Evolutionary conservation across 257 asterid species (phyloP), one percentile per base, ranked within the genome.

Genomic region (Ilex aquifolium): DNA sequence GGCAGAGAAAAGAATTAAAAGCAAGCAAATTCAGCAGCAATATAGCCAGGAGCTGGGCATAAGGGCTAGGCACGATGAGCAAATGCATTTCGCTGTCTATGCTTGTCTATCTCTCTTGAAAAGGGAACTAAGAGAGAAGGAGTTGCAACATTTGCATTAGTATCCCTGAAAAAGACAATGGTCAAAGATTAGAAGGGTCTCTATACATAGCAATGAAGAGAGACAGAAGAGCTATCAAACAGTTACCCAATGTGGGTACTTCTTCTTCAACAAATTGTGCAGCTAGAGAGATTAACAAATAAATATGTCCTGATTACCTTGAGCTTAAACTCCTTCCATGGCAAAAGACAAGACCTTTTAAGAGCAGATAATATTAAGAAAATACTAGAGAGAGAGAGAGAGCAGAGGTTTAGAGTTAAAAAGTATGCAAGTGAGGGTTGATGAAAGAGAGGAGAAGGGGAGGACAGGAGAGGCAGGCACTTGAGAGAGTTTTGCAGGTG

Each of bases 401-500:
- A 21, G 27, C 8, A 8, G 65, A 11, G 57, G 15, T 65, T 56
- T 59, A 29, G 36, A 64, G 14, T 40, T 15, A 8, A 44, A 61
- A 14, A 10, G 13, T 46, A 46, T 0, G 42, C n/a, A 46, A 46
- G 68, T 48, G 62, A 56, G 1, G 4, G 56, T 29, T 39, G 59
- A 57, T 65, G 67, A 65, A 58, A 56, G 59, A 46, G 66, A 64
- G 60, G 60, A 69, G 57, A 64, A 32, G 32, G 32, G 60, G 36
- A 68, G 31, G 63, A 62, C 44, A 65, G 56, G 52, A 46, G 52
- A 10, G 52, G 12, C 10, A 11, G 48, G 12, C 48, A 6, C 12
- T 42, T 52, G 63, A 74, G 76, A 72, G 80, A 15, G 75, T 31
- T 72, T 81, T 76, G 83, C 40, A 69, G 86, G 79, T 62, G 82